Evolutionary conservation across 1,284 basidiomycete species (phyloP), one percentile per base, ranked within the genome.

Genomic region (Irpex lacteus): DNA sequence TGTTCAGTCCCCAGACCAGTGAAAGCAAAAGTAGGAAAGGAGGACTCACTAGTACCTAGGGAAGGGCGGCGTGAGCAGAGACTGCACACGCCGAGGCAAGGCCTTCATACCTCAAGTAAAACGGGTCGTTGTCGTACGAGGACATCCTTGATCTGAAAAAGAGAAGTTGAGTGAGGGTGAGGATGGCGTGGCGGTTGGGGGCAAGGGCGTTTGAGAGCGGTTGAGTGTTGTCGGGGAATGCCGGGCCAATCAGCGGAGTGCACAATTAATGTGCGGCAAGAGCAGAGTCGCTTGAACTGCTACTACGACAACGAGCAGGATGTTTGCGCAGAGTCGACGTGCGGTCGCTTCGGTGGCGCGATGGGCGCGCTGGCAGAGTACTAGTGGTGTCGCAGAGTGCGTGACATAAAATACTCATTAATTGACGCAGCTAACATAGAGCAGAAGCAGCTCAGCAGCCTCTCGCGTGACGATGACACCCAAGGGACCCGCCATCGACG

Each of bases 21-120:
- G n/a, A n/a, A n/a, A n/a, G n/a, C n/a, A 56, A 56, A n/a, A 44
- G 40, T 5, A 1, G 6, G 44, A 47, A n/a, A 15, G 6, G 7
- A 13, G 5, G 5, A 82, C 88, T 71, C 77, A 95, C 93, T 95
- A 95, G 81, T 95, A 95, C 86, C 93, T 94, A 62, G 56, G 63
- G 26, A 36, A 52, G 61, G 52, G 67, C 37, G 73, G 73, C 74
- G 74, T 75, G 50, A 65, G 74, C 73, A 70, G 60, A 19, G 44
- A 54, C 60, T 69, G 70, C 72, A 67, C 73, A 74, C 74, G 73
- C 74, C 73, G 67, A 65, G 64, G 66, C 61, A 63, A 63, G 67
- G 66, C 70, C 66, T 67, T 72, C 82, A 26, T 76, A 92, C 92
- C 94, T 85, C 68, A 95, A 83, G 79, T 96, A 96, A 79, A 95